Conservation (phyloP, 2,329 filamentous ascomycete genomes). For the Colletotrichum euphorbiae region DNA sequence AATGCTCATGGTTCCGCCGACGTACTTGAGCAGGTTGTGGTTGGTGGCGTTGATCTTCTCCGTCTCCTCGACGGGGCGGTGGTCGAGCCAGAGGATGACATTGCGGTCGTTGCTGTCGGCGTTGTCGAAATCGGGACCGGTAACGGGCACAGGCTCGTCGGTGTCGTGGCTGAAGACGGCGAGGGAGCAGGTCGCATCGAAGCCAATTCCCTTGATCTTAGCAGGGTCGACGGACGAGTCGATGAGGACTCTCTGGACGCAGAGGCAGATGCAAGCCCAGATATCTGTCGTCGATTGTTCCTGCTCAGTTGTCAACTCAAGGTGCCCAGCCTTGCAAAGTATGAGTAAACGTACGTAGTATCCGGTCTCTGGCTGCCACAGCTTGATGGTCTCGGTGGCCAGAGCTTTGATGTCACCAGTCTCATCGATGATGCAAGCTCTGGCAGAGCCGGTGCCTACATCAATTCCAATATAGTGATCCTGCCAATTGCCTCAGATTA, state of each 20-base stretch:
- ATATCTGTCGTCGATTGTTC: slow-evolving; percentile 99
- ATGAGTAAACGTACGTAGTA: slow-evolving; percentile 71
- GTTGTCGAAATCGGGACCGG: slow-evolving; percentile 81
- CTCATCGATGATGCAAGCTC: slow-evolving; percentile 94
- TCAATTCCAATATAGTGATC: slow-evolving; percentile 86
- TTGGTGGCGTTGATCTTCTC: slow-evolving; percentile 92
- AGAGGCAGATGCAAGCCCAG: slow-evolving; percentile 93
- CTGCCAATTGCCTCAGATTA: slow-evolving; percentile 45
- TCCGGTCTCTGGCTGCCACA: slow-evolving; percentile 82
- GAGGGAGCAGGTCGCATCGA: slow-evolving; percentile 98
- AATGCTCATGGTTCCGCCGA: slow-evolving; percentile 97
- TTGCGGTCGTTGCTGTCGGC: slow-evolving; percentile 88
- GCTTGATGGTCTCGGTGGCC: slow-evolving; percentile 79
- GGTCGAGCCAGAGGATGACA: slow-evolving; percentile 97
- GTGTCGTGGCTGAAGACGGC: slow-evolving; percentile 90
- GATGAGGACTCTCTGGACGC: slow-evolving; percentile 83
- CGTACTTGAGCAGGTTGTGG: slow-evolving; percentile 94
- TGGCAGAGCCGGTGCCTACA: slow-evolving; percentile 94
- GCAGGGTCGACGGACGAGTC: slow-evolving; percentile 82
- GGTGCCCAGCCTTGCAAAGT: not conserved
- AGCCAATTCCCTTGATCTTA: slow-evolving; percentile 89
- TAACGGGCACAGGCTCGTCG: slow-evolving; percentile 91
- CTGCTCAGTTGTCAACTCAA: slow-evolving; percentile 49
- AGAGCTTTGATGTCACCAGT: slow-evolving; percentile 87
- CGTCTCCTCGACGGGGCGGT: slow-evolving; percentile 90